Base-by-base conservation (phyloP, 2,329 filamentous ascomycete species). In the Verticillium nonalfalfae region DNA sequence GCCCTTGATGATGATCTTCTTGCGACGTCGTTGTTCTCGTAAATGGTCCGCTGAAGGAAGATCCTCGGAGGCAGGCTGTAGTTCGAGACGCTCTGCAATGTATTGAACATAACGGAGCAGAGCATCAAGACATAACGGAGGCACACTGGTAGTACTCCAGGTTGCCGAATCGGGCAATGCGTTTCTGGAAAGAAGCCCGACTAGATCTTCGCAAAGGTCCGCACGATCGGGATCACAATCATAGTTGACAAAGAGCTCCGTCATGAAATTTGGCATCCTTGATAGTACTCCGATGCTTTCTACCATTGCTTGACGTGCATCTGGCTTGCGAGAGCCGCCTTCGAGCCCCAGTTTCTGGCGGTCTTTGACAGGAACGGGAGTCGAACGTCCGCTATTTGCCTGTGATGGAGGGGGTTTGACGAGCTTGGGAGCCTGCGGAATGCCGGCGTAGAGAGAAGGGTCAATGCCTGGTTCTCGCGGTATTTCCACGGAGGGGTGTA, bases 101-200 rank as follows among this genome's bases (percentile, higher is more conserved):
- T 92, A 97, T 70, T 97, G 93, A 38, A 99, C 86, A 69, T 93
- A 98, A 15, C 92, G 89, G 31, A 99, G 81, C 11, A 99, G 80
- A 10, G 95, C 93, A 76, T 99, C 95, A 26, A 99, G 81, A 69
- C 95, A 99, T 2, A 99, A 79, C 0, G 95, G 95, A 15, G 95
- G 95, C 1, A 99, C 96, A 71, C 96, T 99, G 5, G 94, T 97
- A 11, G 95, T 99, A 73, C 96, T 99, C 95, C 95, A 99, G 6
- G 93, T 97, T 6, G 94, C 95, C 9, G 95, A 97, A 73, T 99
- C 95, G 0, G 95, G 96, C 66, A 99, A 31, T 2, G 95, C 95
- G 73, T 97, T 99, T 62, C 95, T 86, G 21, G 95, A 94, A 15
- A 99, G 79, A 38, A 99, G 82, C 0, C 95, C 94, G 63, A 99